Evolutionary conservation across 345 rosid species (phyloP), one percentile per base, ranked within the genome.

Genomic region (Pugionium dolabratum): DNA sequence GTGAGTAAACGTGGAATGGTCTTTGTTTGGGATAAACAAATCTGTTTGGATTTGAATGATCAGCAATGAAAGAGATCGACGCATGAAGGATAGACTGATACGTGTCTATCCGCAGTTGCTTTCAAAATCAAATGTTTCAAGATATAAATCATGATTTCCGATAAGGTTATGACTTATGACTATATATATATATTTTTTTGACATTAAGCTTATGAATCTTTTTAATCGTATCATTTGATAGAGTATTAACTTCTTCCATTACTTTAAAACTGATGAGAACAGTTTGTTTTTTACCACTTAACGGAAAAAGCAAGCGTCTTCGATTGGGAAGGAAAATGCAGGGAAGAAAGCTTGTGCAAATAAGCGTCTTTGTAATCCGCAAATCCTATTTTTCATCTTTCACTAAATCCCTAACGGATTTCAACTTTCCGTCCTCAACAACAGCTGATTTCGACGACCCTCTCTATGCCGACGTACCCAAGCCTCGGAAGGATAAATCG

Each of bases 401-500:
- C 2, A 8, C 32, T 43, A 40, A 54, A 46, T 6, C 72, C 26
- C 73, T 54, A 42, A 4, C 27, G 5, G 48, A 47, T 33, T 39
- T 53, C 55, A 43, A 40, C 7, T 29, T 46, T 8, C 34, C 5
- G 33, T 29, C 41, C 30, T 18, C 54, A 7, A 27, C 34, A 62
- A 1, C 29, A 26, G 28, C 5, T 31, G 29, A 8, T 28, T 25
- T 36, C 1, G 79, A 75, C 2, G 84, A 85, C 74, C 78, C 82
- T 76, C 64, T 62, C 30, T 89, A 81, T 64, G 46, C 73, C 9
- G 97, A 92, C 54, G 59, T 87, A 48, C 97, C 97, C 10, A 84
- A 84, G 73, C 91, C 86, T 7, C 82, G 76, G 25, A 62, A 76
- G 73, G 85, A 85, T 63, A 89, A 86, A 75, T 83, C 96, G 8